A percentile compares a stretch with the other conserved stretches of the same genome.
phyloP scores from a whole-genome alignment of 768 basidiomycete genomes.

The Clathrus columnatus region DNA sequence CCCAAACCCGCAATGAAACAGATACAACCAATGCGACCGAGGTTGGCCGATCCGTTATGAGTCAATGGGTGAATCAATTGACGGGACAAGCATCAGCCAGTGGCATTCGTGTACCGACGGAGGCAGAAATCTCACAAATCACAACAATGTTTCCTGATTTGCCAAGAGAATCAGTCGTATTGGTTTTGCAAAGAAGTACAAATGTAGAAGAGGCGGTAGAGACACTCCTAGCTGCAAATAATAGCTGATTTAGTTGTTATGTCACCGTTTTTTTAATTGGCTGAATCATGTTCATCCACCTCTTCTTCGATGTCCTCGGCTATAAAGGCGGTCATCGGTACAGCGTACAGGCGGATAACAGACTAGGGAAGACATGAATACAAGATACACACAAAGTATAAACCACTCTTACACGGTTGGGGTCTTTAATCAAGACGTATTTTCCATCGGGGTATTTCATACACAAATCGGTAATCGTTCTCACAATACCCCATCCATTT shows the following conservation, averaged over 20 bases:
- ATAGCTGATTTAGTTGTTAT: constrained; percentile 13
- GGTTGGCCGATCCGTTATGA: constrained; percentile 40
- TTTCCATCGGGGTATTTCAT: constrained; percentile 98
- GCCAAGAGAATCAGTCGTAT: constrained; percentile 61
- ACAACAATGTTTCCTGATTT: constrained; percentile 80
- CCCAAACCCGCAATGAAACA: constrained; percentile 23
- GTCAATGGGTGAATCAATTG: constrained; percentile 74
- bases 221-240: constrained; percentile 49
- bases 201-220: constrained; percentile 81
- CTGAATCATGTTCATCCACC: constrained; percentile 33
- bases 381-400: not conserved
- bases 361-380: constrained; percentile 45
- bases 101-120: constrained; percentile 61
- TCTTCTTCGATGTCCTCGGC: constrained; percentile 55
- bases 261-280: constrained; percentile 17
- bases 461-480: constrained; percentile 88
- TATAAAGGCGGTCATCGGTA: constrained; percentile 83
- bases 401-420: constrained; percentile 73
- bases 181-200: constrained; percentile 72
- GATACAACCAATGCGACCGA: constrained; percentile 17
- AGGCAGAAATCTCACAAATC: constrained; percentile 67
- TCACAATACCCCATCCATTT: constrained; percentile 98
- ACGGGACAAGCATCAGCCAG: constrained; percentile 51
- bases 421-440: constrained; percentile 95
- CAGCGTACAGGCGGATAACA: constrained; percentile 86